Evolutionary conservation across 208 protist genomes (phyloP).

Genomic region (Pavlovales sp.): DNA sequence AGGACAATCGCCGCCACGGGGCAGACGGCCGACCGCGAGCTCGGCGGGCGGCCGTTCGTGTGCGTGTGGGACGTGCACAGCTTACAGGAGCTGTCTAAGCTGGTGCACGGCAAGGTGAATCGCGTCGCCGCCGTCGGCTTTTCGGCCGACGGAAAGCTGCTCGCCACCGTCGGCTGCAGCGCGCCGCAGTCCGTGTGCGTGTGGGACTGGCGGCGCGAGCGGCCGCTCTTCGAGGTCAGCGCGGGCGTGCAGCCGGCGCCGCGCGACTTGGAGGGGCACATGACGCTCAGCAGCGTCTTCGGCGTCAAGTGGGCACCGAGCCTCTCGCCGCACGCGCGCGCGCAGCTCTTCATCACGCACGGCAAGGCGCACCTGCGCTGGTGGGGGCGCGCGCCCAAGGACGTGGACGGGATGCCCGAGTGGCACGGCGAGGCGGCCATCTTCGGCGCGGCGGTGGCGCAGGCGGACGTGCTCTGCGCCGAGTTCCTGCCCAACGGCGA

Average conservation of each 20-base stretch:
- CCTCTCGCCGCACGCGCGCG: background rate
- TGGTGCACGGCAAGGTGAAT: background rate
- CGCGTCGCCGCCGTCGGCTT: background rate
- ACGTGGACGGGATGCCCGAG: background rate
- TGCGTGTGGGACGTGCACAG: slow-evolving; percentile 16
- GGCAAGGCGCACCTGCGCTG: background rate
- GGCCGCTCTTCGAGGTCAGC: background rate
- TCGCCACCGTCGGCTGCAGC: background rate
- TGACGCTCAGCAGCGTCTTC: background rate
- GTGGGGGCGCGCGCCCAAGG: background rate
- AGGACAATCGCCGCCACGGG: slow-evolving; percentile 17
- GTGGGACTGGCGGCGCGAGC: background rate
- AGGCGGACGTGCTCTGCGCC: background rate
- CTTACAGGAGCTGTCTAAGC: slow-evolving; percentile 2
- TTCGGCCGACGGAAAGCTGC: background rate
- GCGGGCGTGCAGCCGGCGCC: background rate
- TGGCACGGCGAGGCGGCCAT: background rate
- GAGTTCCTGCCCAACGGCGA: background rate
- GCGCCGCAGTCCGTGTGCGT: background rate
- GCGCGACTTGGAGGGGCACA: background rate
- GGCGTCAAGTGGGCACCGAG: background rate
- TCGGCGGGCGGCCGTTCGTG: background rate
- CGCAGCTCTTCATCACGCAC: background rate
- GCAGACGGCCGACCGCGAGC: background rate
- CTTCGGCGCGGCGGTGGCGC: background rate